Conservation (phyloP, 345 rosid genomes). For the Firmiana major region DNA sequence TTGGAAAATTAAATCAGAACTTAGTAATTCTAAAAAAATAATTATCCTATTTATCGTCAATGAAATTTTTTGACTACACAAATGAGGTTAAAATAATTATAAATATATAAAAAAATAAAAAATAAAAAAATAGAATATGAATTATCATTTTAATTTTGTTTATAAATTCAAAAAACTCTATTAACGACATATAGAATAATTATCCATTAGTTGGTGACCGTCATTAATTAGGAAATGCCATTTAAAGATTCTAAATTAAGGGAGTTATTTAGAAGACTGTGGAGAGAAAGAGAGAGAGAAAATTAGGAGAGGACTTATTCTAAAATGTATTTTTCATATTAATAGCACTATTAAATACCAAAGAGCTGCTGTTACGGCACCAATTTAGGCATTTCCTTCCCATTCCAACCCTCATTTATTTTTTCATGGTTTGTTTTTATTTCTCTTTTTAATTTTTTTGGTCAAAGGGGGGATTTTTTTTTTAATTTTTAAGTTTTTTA, state of each 20-base stretch:
- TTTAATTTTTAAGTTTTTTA: not conserved
- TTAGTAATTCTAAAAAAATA: not conserved
- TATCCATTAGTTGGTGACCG: not conserved
- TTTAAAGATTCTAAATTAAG: not conserved
- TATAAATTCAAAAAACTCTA: too few species aligned
- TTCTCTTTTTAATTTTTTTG: not conserved
- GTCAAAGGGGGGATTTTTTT: not conserved
- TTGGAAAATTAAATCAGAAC: not conserved
- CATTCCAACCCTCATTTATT: not conserved
- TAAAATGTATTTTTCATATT: not conserved
- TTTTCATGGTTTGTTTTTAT: not conserved
- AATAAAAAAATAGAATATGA: too few species aligned
- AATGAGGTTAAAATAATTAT: too few species aligned
- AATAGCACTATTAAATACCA: slow-evolving; percentile 5
- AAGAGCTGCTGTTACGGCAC: slow-evolving; percentile 31
- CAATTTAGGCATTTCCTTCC: slow-evolving; percentile 14
- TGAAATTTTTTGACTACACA: too few species aligned
- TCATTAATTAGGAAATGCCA: not conserved
- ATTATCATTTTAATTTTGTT: too few species aligned
- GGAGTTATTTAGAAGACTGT: not conserved
- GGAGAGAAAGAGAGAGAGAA: not conserved
- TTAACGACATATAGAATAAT: too few species aligned
- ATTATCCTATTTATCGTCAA: too few species aligned
- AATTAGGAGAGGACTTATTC: not conserved
- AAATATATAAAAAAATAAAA: too few species aligned